Evolutionary conservation across 768 basidiomycete species (phyloP).

Genomic region (Macrocybe gigantea): DNA sequence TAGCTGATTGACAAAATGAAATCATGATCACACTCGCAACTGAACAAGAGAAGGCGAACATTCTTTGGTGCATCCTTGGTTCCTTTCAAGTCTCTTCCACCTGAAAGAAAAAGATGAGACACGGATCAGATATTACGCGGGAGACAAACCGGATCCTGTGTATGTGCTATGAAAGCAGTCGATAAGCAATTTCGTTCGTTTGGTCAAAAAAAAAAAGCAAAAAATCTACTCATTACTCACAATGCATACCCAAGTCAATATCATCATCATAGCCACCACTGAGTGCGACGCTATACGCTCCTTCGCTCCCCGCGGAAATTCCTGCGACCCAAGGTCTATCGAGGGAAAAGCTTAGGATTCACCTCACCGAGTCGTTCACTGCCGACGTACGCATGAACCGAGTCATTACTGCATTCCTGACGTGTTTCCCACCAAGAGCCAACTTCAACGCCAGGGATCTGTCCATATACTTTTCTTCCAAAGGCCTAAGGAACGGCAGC

Average conservation of each 20-base stretch:
- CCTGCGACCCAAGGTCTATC: constrained; percentile 79
- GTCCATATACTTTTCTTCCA: constrained; percentile 68
- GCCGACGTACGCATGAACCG: constrained; percentile 77
- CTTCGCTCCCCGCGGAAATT: constrained; percentile 58
- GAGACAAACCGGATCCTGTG: constrained; percentile 63
- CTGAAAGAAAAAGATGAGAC: constrained; percentile 24
- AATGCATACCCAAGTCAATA: constrained; percentile 79
- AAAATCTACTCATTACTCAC: constrained; percentile 36
- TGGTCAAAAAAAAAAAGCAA: neutral
- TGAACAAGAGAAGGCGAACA: constrained; percentile 31
- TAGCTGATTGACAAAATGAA: constrained; percentile 40
- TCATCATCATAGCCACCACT: constrained; percentile 90
- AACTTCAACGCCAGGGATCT: constrained; percentile 72
- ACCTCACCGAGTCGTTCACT: neutral
- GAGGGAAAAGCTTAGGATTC: constrained; percentile 1
- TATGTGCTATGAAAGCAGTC: constrained; percentile 50
- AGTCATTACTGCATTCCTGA: constrained; percentile 64
- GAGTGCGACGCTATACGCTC: constrained; percentile 81
- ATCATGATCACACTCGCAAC: neutral
- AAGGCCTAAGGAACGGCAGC: neutral
- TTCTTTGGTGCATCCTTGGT: constrained; percentile 82
- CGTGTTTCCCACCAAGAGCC: constrained; percentile 83
- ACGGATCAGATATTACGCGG: neutral
- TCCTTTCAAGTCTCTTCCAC: constrained; percentile 83
- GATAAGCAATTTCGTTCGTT: neutral